Evolutionary conservation across 495 filamentous ascomycete genomes (phyloP).

Genomic region (Neurospora sp.): DNA sequence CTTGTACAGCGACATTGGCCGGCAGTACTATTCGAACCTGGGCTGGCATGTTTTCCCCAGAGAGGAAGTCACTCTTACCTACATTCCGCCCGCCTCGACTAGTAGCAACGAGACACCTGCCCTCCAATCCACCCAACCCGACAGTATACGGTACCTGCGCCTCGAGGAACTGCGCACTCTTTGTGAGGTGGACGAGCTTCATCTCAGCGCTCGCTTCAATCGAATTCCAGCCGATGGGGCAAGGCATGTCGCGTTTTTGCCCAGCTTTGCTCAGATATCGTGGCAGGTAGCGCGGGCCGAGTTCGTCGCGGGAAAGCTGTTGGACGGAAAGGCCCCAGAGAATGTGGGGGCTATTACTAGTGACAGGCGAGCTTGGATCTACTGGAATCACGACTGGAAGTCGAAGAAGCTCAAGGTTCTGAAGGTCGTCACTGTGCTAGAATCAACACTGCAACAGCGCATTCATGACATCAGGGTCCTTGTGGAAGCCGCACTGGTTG

Average conservation of each 20-base stretch:
- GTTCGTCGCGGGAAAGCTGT: constrained; percentile 48
- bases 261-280: constrained; percentile 56
- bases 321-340: constrained; percentile 32
- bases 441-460: constrained; percentile 21
- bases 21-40: constrained; percentile 66
- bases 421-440: constrained; percentile 53
- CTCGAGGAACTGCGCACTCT: constrained; percentile 40
- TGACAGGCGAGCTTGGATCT: constrained; percentile 56
- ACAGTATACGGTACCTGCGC: constrained; percentile 23
- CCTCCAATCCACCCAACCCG: constrained; percentile 5
- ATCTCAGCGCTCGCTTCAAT: constrained; percentile 25
- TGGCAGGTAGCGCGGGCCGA: constrained; percentile 84
- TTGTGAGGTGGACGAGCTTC: constrained; percentile 43
- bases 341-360: constrained; percentile 48
- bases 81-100: constrained; percentile 4
- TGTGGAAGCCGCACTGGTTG: constrained; percentile 27
- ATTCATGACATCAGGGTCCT: constrained; percentile 48
- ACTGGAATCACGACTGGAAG: constrained; percentile 39
- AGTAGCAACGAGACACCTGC: neutral
- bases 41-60: constrained; percentile 70
- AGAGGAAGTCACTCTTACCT: constrained; percentile 57
- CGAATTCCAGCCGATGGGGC: constrained; percentile 17
- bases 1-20: constrained; percentile 85
- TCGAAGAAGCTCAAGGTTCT: constrained; percentile 67
- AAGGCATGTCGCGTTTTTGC: constrained; percentile 55